A percentile compares a stretch with the other conserved stretches of the same genome.
phyloP scores from a whole-genome alignment of 1,284 basidiomycete genomes.

The Malassezia equina region DNA sequence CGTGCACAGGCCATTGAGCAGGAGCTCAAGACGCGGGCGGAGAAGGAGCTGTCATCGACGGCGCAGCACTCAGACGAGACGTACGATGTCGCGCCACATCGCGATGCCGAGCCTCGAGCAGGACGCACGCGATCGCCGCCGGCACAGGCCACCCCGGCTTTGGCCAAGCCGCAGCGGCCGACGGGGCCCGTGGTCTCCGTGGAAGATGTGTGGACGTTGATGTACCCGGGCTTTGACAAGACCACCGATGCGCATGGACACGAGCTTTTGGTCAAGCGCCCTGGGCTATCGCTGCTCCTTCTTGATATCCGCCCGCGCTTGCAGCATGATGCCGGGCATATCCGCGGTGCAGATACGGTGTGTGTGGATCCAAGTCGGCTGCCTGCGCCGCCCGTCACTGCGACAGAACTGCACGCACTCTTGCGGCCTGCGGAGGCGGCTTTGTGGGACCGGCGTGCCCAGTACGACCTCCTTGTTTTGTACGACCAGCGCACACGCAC shows the following conservation, averaged over 20 bases:
- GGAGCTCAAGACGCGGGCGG: slow-evolving; percentile 31
- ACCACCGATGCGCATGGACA: slow-evolving; percentile 28
- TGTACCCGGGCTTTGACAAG: slow-evolving; percentile 40
- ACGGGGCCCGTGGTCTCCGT: slow-evolving; percentile 28
- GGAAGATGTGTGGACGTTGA: slow-evolving; percentile 34
- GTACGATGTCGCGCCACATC: too few species aligned
- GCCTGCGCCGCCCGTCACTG: background rate
- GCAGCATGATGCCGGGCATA: slow-evolving; percentile 65
- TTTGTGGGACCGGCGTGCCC: slow-evolving; percentile 68
- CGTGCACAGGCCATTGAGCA: slow-evolving; percentile 36
- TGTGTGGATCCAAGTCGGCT: slow-evolving; percentile 59
- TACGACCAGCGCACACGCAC: slow-evolving; percentile 66
- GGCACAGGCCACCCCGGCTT: slow-evolving; percentile 12
- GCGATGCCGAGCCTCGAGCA: background rate
- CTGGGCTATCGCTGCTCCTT: slow-evolving; percentile 54
- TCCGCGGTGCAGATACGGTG: slow-evolving; percentile 61
- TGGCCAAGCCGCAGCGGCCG: slow-evolving; percentile 25
- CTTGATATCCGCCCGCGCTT: slow-evolving; percentile 71
- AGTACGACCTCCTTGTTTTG: slow-evolving; percentile 79
- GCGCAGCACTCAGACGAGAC: too few species aligned
- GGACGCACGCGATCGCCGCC: background rate
- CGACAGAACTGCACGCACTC: slow-evolving; percentile 1
- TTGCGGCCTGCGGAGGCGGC: slow-evolving; percentile 59
- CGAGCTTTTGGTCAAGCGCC: slow-evolving; percentile 27
- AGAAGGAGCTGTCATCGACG: slow-evolving; percentile 14